Conservation (phyloP, 176 grass and related monocot species). For the Juncus effusus region DNA sequence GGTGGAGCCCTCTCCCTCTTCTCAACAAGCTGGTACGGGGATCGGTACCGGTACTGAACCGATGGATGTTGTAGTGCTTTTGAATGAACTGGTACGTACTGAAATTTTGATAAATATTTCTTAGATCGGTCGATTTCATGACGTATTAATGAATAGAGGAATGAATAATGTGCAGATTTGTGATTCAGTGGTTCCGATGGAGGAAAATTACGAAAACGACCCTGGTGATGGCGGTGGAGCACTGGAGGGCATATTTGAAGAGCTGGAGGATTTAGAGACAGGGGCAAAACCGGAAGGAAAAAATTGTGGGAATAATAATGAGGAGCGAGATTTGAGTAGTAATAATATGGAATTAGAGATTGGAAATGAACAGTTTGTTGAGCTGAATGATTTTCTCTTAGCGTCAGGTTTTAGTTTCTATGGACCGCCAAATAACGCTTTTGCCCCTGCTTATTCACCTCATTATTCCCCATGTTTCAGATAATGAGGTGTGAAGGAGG, state of each 20-base stretch:
- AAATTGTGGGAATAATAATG: conserved; percentile 19
- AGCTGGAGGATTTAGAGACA: conserved; percentile 22
- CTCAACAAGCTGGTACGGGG: conserved; percentile 1
- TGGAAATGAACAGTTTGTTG: conserved; percentile 12
- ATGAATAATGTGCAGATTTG: conserved; percentile 34
- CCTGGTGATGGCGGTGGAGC: conserved; percentile 2
- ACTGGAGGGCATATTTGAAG: conserved; percentile 41
- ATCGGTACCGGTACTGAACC: conserved; percentile 18
- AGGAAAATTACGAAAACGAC: conserved; percentile 21
- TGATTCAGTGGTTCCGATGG: conserved; percentile 12
- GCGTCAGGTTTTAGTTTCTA: conserved; percentile 7
- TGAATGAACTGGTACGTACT: conserved; percentile 11
- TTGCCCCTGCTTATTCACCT: background rate
- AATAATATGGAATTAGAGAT: conserved; percentile 12
- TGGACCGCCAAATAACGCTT: background rate
- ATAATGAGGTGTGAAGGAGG: background rate
- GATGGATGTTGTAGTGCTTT: conserved; percentile 10
- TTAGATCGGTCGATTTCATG: conserved; percentile 20
- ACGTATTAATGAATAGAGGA: conserved; percentile 33
- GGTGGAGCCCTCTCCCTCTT: background rate
- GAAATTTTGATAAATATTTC: background rate
- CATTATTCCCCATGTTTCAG: conserved; percentile 24
- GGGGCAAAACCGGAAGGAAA: background rate
- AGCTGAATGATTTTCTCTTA: conserved; percentile 24
- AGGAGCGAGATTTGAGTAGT: conserved; percentile 17